phyloP scores from a whole-genome alignment of 2,329 filamentous ascomycete genomes.

The Apiospora kogelbergensis region DNA sequence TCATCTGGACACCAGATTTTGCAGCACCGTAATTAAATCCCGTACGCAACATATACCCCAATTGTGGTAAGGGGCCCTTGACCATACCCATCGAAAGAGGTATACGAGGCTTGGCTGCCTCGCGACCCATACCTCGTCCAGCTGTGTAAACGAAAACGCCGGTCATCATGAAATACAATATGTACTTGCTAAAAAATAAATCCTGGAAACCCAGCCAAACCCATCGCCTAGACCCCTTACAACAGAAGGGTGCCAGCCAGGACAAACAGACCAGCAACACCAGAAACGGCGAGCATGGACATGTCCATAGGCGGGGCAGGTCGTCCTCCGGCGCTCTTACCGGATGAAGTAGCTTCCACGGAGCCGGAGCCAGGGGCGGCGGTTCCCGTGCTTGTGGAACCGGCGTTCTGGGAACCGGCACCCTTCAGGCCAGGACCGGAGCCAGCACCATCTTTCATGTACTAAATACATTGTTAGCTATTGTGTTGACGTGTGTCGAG shows the following conservation, averaged over 20 bases:
- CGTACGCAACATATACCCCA: not conserved
- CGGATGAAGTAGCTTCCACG: constrained; percentile 35
- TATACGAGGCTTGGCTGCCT: not conserved
- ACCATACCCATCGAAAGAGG: not conserved
- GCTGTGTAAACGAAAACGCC: not conserved
- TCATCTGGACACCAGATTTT: not conserved
- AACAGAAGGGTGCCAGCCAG: constrained; percentile 40
- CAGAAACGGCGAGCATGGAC: constrained; percentile 35
- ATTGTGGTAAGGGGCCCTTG: not conserved
- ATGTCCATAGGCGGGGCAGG: constrained; percentile 36
- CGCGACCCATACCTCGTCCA: not conserved
- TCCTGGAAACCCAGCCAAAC: not conserved
- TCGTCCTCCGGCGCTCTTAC: constrained; percentile 35
- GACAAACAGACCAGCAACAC: constrained; percentile 35
- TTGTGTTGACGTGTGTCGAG: too few relatives aligned
- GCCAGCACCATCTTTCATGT: constrained; percentile 54
- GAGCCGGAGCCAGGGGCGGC: constrained; percentile 39
- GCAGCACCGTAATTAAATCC: not conserved
- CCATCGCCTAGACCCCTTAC: constrained; percentile 23
- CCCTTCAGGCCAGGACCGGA: constrained; percentile 53
- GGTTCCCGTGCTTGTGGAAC: constrained; percentile 44
- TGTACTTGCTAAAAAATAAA: not conserved
- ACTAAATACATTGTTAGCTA: constrained; percentile 32
- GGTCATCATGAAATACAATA: not conserved
- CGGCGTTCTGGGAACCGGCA: constrained; percentile 53